Evolutionary conservation across 2,329 filamentous ascomycete species (phyloP).

Genomic region (Fusarium dimerum): DNA sequence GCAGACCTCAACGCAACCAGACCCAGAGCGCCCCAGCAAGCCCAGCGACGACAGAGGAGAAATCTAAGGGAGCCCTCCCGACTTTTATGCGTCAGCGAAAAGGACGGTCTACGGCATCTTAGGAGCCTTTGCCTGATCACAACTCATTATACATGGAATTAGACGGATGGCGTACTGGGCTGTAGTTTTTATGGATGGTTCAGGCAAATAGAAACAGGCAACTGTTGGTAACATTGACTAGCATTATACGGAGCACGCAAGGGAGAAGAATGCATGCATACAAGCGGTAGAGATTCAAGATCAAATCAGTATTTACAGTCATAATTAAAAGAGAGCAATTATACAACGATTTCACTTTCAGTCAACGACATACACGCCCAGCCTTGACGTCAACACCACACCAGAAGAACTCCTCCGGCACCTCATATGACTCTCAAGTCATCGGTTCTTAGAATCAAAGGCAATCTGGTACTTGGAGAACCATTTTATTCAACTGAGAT

Average conservation of each 20-base stretch:
- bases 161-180: not conserved
- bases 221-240: not conserved
- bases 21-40: not conserved
- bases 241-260: not conserved
- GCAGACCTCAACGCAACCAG: slow-evolving; percentile 37
- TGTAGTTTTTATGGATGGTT: not conserved
- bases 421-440: no score
- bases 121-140: not conserved
- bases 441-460: no score
- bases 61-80: slow-evolving; percentile 22
- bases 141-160: not conserved
- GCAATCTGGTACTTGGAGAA: no score
- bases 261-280: no score
- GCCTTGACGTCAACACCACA: no score
- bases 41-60: slow-evolving; percentile 18
- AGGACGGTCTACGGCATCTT: slow-evolving; percentile 13
- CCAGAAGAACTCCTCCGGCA: no score
- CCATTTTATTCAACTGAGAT: no score
- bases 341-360: no score
- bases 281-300: no score
- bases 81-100: slow-evolving; percentile 33
- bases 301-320: no score
- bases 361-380: no score
- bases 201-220: not conserved
- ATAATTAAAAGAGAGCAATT: no score